These are phyloP conservation scores for Elsinoe australis DNA, from an alignment of 2,329 filamentous ascomycete genomes.

Conservation along the genomic window DNA sequence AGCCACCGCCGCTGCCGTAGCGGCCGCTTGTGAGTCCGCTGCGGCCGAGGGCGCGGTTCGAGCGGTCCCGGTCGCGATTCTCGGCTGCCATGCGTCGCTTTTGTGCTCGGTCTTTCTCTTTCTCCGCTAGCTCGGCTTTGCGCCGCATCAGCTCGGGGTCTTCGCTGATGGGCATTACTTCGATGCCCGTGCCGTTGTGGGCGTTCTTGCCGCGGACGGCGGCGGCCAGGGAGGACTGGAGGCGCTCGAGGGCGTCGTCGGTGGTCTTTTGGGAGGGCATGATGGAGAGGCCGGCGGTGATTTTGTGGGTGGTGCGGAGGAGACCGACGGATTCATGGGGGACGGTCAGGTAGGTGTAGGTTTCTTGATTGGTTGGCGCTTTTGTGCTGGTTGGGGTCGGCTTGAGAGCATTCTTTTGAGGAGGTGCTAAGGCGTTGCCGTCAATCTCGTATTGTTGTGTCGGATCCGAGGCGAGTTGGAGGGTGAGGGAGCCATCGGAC, in stretches of 20 bases:
- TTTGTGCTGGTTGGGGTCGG: slow-evolving; percentile 40
- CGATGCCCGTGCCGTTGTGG: slow-evolving; percentile 47
- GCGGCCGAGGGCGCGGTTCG: slow-evolving; percentile 43
- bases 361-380: slow-evolving; percentile 46
- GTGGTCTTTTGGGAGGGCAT: slow-evolving; percentile 59
- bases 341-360: slow-evolving; percentile 67
- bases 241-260: slow-evolving; percentile 62
- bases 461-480: slow-evolving; percentile 62
- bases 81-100: slow-evolving; percentile 61
- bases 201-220: slow-evolving; percentile 51
- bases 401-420: slow-evolving; percentile 42
- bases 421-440: slow-evolving; percentile 61
- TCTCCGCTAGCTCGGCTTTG: slow-evolving; percentile 65
- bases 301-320: slow-evolving; percentile 65
- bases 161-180: slow-evolving; percentile 61
- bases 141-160: slow-evolving; percentile 70
- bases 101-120: slow-evolving; percentile 60
- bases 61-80: slow-evolving; percentile 54
- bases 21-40: slow-evolving; percentile 41
- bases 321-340: slow-evolving; percentile 61
- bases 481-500: slow-evolving; percentile 70
- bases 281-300: slow-evolving; percentile 64
- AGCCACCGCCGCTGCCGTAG: slow-evolving; percentile 43
- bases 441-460: slow-evolving; percentile 66
- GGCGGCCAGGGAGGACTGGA: slow-evolving; percentile 60